Evolutionary conservation across 1,284 basidiomycete species (phyloP), one percentile per base, ranked within the genome.

Genomic region (Coniferiporia sulphurascens): DNA sequence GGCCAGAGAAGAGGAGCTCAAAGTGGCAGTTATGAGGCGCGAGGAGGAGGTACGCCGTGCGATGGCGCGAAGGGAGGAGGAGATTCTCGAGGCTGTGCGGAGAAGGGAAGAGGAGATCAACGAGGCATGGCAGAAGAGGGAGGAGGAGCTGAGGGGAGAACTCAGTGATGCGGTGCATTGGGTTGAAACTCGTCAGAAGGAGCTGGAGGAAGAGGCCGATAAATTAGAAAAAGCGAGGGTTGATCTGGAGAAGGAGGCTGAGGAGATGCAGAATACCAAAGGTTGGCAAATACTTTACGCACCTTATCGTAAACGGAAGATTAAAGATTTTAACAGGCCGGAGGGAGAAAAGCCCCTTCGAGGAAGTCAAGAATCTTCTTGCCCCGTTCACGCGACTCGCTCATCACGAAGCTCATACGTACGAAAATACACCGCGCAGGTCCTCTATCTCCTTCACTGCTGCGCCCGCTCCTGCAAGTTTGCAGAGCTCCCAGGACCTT

Each of bases 11-110:
- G 81, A 85, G 51, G 86, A 90, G 66, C 83, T 92, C 8, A 82
- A 83, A 7, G 71, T 73, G 35, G 81, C 84, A 22, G 86, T 88
- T 67, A 70, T 82, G 50, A 76, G 79, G 65, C 77, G 84, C 9
- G 87, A 90, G 65, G 87, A 86, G 56, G 88, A 90, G 65, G 86
- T 91, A 43, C 78, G 86, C 66, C 76, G 79, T 32, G 85, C 87
- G 13, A 86, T 91, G 49, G 76, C 85, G 56, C 76, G 75, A 55
- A 76, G 89, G 12, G 85, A 92, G 65, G 81, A 82, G 49, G 84
- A 87, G 67, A 79, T 92, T 34, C 82, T 83, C 56, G 83, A 79
- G 54, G 74, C 75, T 4, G 72, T 81, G 27, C 68, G 74, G n/a
- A 61, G 64, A 46, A 73, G 78, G n/a, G 80, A 81, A 69, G 74